Percentiles rank a stretch among this genome's conserved stretches.
Conservation (phyloP, 2,329 filamentous ascomycete species). For the Delphinella strobiligena region DNA sequence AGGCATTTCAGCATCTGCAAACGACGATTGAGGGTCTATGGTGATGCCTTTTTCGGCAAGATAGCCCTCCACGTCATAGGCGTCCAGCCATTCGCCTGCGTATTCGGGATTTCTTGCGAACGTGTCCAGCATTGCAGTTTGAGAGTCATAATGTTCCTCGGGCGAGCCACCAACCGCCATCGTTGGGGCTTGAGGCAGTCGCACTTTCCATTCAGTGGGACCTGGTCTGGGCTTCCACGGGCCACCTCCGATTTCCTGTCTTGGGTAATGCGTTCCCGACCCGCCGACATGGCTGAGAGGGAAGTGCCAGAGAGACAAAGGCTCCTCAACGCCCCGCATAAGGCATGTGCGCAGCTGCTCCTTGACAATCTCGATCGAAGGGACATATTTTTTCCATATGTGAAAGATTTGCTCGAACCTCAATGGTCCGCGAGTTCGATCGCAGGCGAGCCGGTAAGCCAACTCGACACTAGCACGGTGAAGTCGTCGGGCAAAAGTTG, state of each 20-base stretch:
- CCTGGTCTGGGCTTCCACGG: not conserved
- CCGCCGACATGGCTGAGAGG: slow-evolving; percentile 57
- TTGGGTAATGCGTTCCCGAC: slow-evolving; percentile 51
- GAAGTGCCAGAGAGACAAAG: slow-evolving; percentile 45
- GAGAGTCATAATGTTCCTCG: not conserved
- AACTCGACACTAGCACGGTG: slow-evolving; percentile 54
- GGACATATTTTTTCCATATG: slow-evolving; percentile 40
- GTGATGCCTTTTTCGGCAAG: slow-evolving; percentile 50
- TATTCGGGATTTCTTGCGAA: slow-evolving; percentile 35
- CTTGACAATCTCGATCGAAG: slow-evolving; percentile 10
- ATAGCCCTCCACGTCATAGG: slow-evolving; percentile 65
- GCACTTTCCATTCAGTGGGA: not conserved
- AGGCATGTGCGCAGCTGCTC: slow-evolving; percentile 26
- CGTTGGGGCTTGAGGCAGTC: not conserved
- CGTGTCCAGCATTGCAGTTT: not conserved
- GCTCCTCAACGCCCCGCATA: slow-evolving; percentile 27
- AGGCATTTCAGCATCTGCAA: slow-evolving; percentile 47
- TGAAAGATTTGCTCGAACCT: slow-evolving; percentile 47
- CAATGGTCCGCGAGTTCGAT: slow-evolving; percentile 24
- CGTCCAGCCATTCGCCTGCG: slow-evolving; percentile 65
- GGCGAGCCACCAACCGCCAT: not conserved
- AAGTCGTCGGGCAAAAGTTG: slow-evolving; percentile 57
- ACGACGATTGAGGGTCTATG: slow-evolving; percentile 50
- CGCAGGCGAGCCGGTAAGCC: slow-evolving; percentile 35
- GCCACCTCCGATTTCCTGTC: not conserved